phyloP scores from a whole-genome alignment of 495 filamentous ascomycete genomes.

The Daldinia concentrica region DNA sequence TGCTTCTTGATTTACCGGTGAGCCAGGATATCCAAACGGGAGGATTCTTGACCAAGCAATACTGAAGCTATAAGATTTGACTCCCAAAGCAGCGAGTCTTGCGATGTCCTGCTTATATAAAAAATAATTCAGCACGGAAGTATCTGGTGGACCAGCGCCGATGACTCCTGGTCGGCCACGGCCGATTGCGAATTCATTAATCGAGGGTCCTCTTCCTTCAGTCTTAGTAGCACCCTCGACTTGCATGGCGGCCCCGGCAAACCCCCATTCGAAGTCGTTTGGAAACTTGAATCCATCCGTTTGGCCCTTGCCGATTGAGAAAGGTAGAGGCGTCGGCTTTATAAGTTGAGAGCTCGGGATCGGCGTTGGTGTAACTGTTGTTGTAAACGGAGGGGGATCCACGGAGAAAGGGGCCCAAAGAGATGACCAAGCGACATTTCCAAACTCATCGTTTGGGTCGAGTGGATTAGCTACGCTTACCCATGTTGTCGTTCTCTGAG shows the following conservation, averaged over 20 bases:
- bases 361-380: not conserved
- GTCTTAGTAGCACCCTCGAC: not conserved
- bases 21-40: constrained; percentile 1
- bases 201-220: not conserved
- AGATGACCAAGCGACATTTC: not conserved
- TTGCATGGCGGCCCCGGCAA: not conserved
- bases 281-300: not conserved
- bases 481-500: constrained; percentile 3
- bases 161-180: not conserved
- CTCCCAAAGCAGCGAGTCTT: not conserved
- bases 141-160: not conserved
- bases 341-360: not conserved
- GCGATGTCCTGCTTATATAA: not conserved
- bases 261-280: not conserved
- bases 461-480: not conserved
- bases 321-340: not conserved
- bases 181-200: not conserved
- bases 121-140: not conserved
- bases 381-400: not conserved
- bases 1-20: constrained; percentile 11
- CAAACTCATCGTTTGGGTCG: not conserved
- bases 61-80: not conserved
- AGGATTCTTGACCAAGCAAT: constrained; percentile 9
- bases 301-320: not conserved
- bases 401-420: not conserved